Evolutionary conservation across 2,329 filamentous ascomycete genomes (phyloP).

Genomic region (Daldinia sp.): DNA sequence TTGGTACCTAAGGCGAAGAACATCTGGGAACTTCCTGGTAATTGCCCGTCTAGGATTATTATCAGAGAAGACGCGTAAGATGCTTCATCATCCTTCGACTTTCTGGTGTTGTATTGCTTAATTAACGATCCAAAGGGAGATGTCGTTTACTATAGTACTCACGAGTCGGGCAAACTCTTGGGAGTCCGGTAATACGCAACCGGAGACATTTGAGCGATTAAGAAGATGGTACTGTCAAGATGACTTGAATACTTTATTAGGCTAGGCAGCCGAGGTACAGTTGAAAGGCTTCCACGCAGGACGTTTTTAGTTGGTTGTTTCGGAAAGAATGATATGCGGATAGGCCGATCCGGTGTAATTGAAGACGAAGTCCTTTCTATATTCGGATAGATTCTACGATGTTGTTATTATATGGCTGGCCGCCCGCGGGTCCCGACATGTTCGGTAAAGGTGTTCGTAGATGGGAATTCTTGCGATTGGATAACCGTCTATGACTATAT

Average conservation of each 20-base stretch:
- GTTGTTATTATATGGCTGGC: conserved; percentile 9
- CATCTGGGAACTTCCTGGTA: not conserved
- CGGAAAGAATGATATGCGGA: conserved; percentile 6
- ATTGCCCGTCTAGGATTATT: not conserved
- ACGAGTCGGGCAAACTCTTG: not conserved
- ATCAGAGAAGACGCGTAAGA: not conserved
- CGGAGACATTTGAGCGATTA: not conserved
- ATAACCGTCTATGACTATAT: not conserved
- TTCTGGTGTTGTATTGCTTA: not conserved
- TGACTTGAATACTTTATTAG: conserved; percentile 29
- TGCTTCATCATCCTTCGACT: not conserved
- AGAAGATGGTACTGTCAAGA: conserved; percentile 1
- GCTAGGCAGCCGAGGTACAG: conserved; percentile 11
- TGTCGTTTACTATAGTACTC: not conserved
- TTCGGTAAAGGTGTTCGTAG: conserved; percentile 2
- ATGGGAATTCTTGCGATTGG: conserved; percentile 28
- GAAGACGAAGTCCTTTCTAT: conserved; percentile 34
- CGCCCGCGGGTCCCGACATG: not conserved
- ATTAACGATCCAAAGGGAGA: not conserved
- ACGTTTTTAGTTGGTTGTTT: not conserved
- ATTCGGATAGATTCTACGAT: conserved; percentile 25
- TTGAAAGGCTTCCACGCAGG: conserved; percentile 5
- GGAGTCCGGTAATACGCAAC: not conserved
- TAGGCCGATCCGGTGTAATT: conserved; percentile 21
- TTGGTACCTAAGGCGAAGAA: too few species aligned